Base-by-base conservation (phyloP, 164 flowering plant genomes). In the Platanus orientalis region DNA sequence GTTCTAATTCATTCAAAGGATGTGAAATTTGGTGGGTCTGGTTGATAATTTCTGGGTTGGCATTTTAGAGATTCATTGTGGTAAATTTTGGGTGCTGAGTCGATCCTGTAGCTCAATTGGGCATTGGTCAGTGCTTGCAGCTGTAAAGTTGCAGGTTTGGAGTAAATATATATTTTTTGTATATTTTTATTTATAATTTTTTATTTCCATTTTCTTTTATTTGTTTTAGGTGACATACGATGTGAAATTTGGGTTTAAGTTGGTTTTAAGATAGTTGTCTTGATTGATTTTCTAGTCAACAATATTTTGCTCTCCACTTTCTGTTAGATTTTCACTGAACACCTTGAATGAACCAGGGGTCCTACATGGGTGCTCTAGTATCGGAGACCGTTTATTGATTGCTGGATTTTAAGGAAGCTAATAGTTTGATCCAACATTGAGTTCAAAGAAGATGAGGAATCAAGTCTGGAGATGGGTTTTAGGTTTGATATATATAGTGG, bases 391-490 rank as follows among this genome's bases (percentile, higher is more conserved):
- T 44, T 24, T 40, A 20, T 17, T 12, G 28, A 32, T 60, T 60
- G 4, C 49, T 29, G n/a, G 36, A 16, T 44, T 60, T 9, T 36
- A 14, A 7, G 40, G 20, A n/a, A 6, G 39, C 19, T 32, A 26
- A 19, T 10, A 47, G 47, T 27, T 66, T 25, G 52, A 40, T 30
- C 14, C 11, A 20, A 56, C 34, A 56, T 44, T 40, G 59, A 68
- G 47, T 56, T 68, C 36, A 10, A 27, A 59, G 67, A 72, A 50
- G 32, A 88, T 85, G 90, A 76, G 42, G 54, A 74, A 60, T 60
- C 57, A 80, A 63, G 69, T 60, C 52, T 78, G 90, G 84, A 86
- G 74, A 79, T 90, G 96, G 98, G 76, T 67, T 69, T 70, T 95
- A 58, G 97, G 99, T 55, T 72, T 88, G 70, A 58, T 52, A 45